Base-by-base conservation (phyloP, 164 flowering plant species). In the Stephania japonica region DNA sequence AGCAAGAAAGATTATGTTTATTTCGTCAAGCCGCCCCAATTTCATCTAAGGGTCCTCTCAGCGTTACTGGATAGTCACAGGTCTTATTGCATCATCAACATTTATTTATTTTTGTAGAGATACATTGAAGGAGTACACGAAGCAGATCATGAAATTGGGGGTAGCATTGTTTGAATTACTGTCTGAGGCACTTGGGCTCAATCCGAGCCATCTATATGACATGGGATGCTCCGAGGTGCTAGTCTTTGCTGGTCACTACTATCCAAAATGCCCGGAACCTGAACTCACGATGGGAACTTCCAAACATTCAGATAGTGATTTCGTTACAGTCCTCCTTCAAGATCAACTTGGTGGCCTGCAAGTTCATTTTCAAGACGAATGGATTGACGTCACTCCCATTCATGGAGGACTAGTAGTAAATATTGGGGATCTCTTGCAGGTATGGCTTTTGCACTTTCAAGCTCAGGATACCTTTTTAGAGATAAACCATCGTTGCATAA, bases 321-420 rank as follows among this genome's bases (percentile, higher is more conserved):
- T 82, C n/a, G 81, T 84, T 3, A 32, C 78, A 14, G 75, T 26
- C 70, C 85, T 83, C 68, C 18, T 82, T 84, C 61, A 89, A 89
- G 85, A 84, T 13, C 49, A 44, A 13, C 8, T 80, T 32, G n/a
- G 9, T 50, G 42, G 64, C 59, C 63, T 0, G 86, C 88, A 70
- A n/a, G 75, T 2, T 75, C 83, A 32, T 69, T 63, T 76, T 42
- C n/a, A 71, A 42, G 49, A 70, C 50, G 62, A 70, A 11, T 80
- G 80, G 84, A 59, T 77, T 12, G 71, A 80, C 65, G 81, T 82
- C 13, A 47, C 65, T 7, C 80, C 82, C 2, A 25, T 73, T 6
- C 66, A 21, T 6, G 83, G 81, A 38, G 80, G 76, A 81, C 74
- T 0, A 75, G n/a, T n/a, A n/a, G n/a, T n/a, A n/a, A n/a, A n/a